Base-by-base conservation (phyloP, 768 basidiomycete species). In the Leccinum obscurum region DNA sequence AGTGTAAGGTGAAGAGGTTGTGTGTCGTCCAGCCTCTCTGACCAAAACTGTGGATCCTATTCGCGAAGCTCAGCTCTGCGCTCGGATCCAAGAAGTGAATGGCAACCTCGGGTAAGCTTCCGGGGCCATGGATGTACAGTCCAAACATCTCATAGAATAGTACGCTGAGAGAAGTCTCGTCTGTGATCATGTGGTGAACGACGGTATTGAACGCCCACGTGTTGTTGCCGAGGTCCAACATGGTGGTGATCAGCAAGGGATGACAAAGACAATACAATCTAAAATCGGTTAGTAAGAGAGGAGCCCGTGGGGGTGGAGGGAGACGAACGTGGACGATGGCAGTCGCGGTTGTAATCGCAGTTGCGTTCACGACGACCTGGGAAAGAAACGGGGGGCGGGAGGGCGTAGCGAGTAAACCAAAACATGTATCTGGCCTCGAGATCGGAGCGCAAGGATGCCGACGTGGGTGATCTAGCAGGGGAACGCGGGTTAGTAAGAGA, bases 81-180 rank as follows among this genome's bases (percentile, higher is more conserved):
- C 22, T 70, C 71, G 2, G 67, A 66, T 67, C 65, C 8, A 65
- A 61, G 50, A 61, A 67, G 26, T 67, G 66, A 4, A 67, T 58
- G n/a, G 49, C 35, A 13, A 66, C 66, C 4, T 72, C 71, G 1
- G 62, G 62, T 17, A 72, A 60, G 57, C 65, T 64, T 44, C 60
- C 69, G 11, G 66, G 57, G 22, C 71, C 71, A 6, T 72, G 59
- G 54, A 72, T 37, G 59, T 72, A 72, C 32, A 68, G 15, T 26
- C 62, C 60, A 64, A 70, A 72, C 56, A 70, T 57, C 37, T 72
- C 71, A 54, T 70, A 72, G 60, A 72, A 72, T 65, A 72, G 70
- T 26, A 26, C 52, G 6, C 68, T 72, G 0, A 72, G 63, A 1
- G 71, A 72, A 26, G 69, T 60, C 49, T 73, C 71, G 37, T 73